Evolutionary conservation across 2,329 filamentous ascomycete species (phyloP), one percentile per base, ranked within the genome.

Genomic region (Epichloe uncinata): DNA sequence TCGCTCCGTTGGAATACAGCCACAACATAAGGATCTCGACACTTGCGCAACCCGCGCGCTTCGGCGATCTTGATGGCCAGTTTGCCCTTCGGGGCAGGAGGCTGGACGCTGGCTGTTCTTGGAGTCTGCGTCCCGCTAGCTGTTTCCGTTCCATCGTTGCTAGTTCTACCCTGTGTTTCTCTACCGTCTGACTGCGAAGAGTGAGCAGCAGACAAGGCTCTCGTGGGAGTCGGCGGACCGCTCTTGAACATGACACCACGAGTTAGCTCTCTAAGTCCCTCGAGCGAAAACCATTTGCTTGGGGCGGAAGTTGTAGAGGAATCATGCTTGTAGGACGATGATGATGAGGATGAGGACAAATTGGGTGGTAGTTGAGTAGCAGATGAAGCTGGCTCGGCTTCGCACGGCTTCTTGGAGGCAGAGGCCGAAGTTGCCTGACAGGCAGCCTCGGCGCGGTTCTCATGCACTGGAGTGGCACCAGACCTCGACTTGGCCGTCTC

Each of bases 1-100:
- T 98, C 93, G 62, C 91, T 95, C 65, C 88, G 86, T 66, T 98
- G 93, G 62, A 97, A 98, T 26, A 96, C 90, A 52, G 87, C 95
- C 11, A 98, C 89, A 48, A 96, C 87, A 61, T 98, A 98, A 1
- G 93, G 93, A 60, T 96, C 87, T 52, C 82, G 81, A 62, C 88
- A 88, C 51, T 82, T 87, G 53, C 85, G 79, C 48, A 98, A 70
- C 9, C 87, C 87, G 60, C 88, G 79, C 45, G 85, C 93, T 65
- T 96, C 88, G 47, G 82, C 75, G 49, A 98, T 93, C 63, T 87
- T 89, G 59, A 98, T 87, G 35, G 84, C 86, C 50, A 98, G 74
- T 66, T 93, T 95, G 52, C 93, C 93, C 65, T 87, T 91, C 20
- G 87, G 76, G 20, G 82, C 73, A 9, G 83, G 82, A 5, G 85